Conservation (phyloP, 768 basidiomycete genomes). For the Tubosaeta brunneosetosa region DNA sequence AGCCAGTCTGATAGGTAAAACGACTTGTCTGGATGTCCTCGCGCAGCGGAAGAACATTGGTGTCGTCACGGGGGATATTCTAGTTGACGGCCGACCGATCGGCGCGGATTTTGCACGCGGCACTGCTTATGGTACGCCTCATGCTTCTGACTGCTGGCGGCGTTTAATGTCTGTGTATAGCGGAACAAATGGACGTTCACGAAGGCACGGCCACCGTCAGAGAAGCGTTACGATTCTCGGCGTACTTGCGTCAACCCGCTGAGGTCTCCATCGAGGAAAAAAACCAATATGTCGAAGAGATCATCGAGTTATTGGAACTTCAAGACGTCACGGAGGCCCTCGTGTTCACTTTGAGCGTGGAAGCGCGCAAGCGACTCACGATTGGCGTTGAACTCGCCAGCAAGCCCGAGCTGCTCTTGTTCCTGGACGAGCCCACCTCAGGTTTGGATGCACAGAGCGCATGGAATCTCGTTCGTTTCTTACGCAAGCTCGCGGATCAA, state of each 20-base stretch:
- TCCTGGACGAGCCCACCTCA: constrained; percentile 46
- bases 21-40: constrained; percentile 70
- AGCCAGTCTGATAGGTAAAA: constrained; percentile 49
- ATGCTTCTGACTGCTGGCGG: constrained; percentile 18
- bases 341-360: constrained; percentile 62
- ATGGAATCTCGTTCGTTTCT: constrained; percentile 78
- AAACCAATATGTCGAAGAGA: constrained; percentile 74
- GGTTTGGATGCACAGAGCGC: constrained; percentile 64
- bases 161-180: constrained; percentile 33
- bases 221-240: constrained; percentile 82
- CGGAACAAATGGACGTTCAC: constrained; percentile 85
- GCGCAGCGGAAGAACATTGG: constrained; percentile 72
- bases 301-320: constrained; percentile 78
- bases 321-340: constrained; percentile 82
- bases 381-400: constrained; percentile 91
- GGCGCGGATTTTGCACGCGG: constrained; percentile 57
- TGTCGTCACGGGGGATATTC: constrained; percentile 55
- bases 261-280: constrained; percentile 67
- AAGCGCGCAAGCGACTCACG: constrained; percentile 79
- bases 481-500: constrained; percentile 76
- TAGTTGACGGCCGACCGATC: constrained; percentile 63
- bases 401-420: constrained; percentile 38
- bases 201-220: constrained; percentile 79
- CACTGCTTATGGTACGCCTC: constrained; percentile 65
- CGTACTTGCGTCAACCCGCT: constrained; percentile 75